Percentiles rank a stretch among this genome's conserved stretches.
These are phyloP conservation scores for Elsinoe australis DNA, from an alignment of 2,329 filamentous ascomycete species.

Conservation along the genomic window DNA sequence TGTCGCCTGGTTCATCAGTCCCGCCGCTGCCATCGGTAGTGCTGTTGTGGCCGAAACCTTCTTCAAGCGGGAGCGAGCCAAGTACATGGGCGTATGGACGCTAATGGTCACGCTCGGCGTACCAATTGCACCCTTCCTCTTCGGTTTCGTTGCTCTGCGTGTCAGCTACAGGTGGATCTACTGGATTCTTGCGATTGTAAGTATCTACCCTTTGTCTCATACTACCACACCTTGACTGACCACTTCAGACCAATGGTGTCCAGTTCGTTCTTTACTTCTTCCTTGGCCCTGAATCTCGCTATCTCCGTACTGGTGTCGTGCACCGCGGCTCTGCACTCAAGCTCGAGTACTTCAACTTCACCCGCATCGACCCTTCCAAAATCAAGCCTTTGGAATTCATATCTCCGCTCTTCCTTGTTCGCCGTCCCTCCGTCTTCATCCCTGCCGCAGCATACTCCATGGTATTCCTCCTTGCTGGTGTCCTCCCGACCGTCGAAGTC, in stretches of 20 bases:
- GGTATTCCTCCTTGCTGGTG: conserved; percentile 47
- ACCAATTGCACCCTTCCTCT: conserved; percentile 34
- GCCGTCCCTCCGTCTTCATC: conserved; percentile 41
- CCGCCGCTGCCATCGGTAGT: conserved; percentile 47
- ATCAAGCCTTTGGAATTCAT: conserved; percentile 44
- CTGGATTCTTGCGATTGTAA: conserved; percentile 48
- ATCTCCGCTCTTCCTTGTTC: conserved; percentile 41
- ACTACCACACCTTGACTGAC: too few relatives aligned
- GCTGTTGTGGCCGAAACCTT: conserved; percentile 50
- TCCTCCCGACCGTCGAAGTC: conserved; percentile 50
- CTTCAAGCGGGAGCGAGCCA: conserved; percentile 47
- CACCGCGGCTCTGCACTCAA: conserved; percentile 35
- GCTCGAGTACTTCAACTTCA: conserved; percentile 34
- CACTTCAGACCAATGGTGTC: conserved; percentile 47
- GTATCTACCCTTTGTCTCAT: conserved; percentile 14
- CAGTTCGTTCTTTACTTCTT: conserved; percentile 51
- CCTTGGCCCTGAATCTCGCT: conserved; percentile 47
- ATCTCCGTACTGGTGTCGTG: conserved; percentile 35
- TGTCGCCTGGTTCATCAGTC: conserved; percentile 49
- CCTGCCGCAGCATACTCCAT: conserved; percentile 48
- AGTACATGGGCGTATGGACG: conserved; percentile 52
- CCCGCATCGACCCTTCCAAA: conserved; percentile 46
- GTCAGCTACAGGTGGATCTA: conserved; percentile 53
- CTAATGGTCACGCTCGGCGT: conserved; percentile 43
- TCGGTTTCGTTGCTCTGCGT: conserved; percentile 41